Evolutionary conservation across 1,284 basidiomycete species (phyloP), one percentile per base, ranked within the genome.

Genomic region (Retiboletus fuscus): DNA sequence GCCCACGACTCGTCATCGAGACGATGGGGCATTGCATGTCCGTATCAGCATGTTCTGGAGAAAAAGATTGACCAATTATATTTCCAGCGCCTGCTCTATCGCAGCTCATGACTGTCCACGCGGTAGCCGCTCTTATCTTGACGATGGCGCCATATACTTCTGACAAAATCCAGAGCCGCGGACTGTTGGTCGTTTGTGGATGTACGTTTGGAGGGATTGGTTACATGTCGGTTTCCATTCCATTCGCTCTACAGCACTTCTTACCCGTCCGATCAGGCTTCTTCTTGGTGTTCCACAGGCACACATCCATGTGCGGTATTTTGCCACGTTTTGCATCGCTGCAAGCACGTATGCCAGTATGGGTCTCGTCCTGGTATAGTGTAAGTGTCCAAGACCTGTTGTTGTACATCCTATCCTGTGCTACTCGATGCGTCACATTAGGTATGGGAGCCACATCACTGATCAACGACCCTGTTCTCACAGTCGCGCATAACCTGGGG

Each of bases 1-100:
- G 34, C 95, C 95, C 1, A 96, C 95, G 0, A 95, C n/a, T n/a
- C n/a, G n/a, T 96, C 76, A 90, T 95, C 72, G 88, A 87, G 66
- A 92, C 91, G 0, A 89, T 94, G 75, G 92, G 90, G 22, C 89
- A 87, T 77, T 88, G 88, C 88, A 73, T 51, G 83, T 81, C 46
- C 20, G 5, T 51, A 16, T n/a, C 5, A 3, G 12, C 10, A 30
- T 39, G 22, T 65, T 43, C 61, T 26, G 43, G 26, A 22, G 18
- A 24, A 26, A 55, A 22, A 61, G 28, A 34, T 66, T 69, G 26
- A 71, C 44, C 61, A 64, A 43, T 39, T 20, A 2, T 8, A 26
- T 63, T 60, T 47, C 20, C 70, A 89, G 89, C 85, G 26, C 81
- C 85, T 66, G 89, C 89, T 0, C 77, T 84, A 26, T 90, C 92